Conservation (phyloP, 1,284 basidiomycete species). For the Gomphus bonarii region DNA sequence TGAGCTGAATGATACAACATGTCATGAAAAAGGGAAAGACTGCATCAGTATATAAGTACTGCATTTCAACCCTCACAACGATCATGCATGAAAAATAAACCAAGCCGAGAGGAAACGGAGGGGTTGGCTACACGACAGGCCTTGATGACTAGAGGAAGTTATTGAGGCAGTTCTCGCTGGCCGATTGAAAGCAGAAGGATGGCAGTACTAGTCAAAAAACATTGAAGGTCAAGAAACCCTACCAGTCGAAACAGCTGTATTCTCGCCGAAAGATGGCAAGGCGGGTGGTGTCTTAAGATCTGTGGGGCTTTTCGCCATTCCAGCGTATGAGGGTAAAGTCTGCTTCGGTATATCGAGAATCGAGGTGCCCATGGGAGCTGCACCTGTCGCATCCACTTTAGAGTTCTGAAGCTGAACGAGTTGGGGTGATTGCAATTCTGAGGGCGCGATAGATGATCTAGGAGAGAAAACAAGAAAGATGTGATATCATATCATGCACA, state of each 20-base stretch:
- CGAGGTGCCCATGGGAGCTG: slow-evolving; percentile 11
- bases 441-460: slow-evolving; percentile 16
- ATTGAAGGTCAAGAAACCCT: slow-evolving; percentile 1
- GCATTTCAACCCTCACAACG: not conserved
- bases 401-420: slow-evolving; percentile 7
- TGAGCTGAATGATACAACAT: slow-evolving; percentile 2
- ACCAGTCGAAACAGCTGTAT: slow-evolving; percentile 33
- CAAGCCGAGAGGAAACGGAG: not conserved
- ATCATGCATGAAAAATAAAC: slow-evolving; percentile 1
- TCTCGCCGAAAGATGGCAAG: slow-evolving; percentile 53
- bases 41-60: not conserved
- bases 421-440: slow-evolving; percentile 6
- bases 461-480: not conserved
- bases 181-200: not conserved
- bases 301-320: slow-evolving; percentile 31
- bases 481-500: slow-evolving; percentile 25
- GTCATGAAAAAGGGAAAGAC: slow-evolving; percentile 1
- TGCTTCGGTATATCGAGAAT: slow-evolving; percentile 9
- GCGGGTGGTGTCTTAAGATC: slow-evolving; percentile 49
- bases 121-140: not conserved
- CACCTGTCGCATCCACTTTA: slow-evolving; percentile 8
- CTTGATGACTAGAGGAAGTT: not conserved
- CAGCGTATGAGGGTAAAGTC: slow-evolving; percentile 26
- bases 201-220: not conserved
- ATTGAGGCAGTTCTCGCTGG: not conserved